phyloP scores from a whole-genome alignment of 2,329 filamentous ascomycete species.

The Colletotrichum sidae region DNA sequence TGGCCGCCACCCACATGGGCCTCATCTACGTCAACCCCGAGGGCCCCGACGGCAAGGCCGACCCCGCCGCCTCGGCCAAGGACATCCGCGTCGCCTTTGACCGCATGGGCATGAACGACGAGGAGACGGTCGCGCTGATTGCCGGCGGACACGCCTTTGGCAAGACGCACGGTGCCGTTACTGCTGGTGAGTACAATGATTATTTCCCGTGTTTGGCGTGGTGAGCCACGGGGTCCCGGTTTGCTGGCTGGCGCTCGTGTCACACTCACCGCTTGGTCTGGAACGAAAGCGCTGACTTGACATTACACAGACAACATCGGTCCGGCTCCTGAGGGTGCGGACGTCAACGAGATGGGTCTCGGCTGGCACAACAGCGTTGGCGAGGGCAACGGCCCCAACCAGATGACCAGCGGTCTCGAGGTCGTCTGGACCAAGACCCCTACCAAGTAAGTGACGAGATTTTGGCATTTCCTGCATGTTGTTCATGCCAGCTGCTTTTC shows the following conservation, averaged over 20 bases:
- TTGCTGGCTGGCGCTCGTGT: too few relatives aligned
- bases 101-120: slow-evolving; percentile 87
- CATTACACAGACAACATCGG: slow-evolving; percentile 70
- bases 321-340: slow-evolving; percentile 73
- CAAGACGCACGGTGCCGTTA: slow-evolving; percentile 81
- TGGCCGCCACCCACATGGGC: slow-evolving; percentile 79
- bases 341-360: slow-evolving; percentile 74
- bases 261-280: background rate
- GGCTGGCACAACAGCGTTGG: slow-evolving; percentile 77
- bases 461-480: slow-evolving; percentile 6
- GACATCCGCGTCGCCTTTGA: slow-evolving; percentile 82
- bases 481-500: background rate
- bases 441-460: slow-evolving; percentile 58
- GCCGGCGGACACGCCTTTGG: slow-evolving; percentile 83
- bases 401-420: slow-evolving; percentile 82
- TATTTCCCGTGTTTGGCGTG: background rate
- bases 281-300: slow-evolving; percentile 15
- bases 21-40: slow-evolving; percentile 87
- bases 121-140: slow-evolving; percentile 84
- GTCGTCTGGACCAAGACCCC: slow-evolving; percentile 84
- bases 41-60: slow-evolving; percentile 78
- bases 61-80: slow-evolving; percentile 74
- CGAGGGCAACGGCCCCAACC: slow-evolving; percentile 75
- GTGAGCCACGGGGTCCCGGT: too few relatives aligned
- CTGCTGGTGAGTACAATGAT: slow-evolving; percentile 20